Conservation (phyloP, 106 monocot species). For the Dendrobium officinale region DNA sequence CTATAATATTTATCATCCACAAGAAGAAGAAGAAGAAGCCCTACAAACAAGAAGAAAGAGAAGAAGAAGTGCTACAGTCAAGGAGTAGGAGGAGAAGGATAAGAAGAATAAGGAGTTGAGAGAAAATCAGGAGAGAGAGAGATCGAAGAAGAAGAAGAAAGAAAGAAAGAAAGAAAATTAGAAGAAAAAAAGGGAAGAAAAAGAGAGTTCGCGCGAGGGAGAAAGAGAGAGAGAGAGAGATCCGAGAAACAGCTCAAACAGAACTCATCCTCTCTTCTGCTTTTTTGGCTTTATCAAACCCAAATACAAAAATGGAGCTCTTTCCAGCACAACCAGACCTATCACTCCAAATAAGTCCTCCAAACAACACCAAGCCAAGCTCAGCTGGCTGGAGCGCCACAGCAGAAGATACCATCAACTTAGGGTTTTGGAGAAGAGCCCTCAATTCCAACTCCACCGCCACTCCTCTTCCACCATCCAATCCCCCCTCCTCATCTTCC, state of each 20-base stretch:
- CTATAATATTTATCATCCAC: not conserved
- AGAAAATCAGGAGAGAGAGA: not conserved
- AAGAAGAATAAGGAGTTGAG: not conserved
- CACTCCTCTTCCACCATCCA: not conserved
- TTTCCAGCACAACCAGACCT: slow-evolving; percentile 18
- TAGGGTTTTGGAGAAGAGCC: slow-evolving; percentile 49
- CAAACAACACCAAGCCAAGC: slow-evolving; percentile 19
- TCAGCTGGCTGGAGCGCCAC: slow-evolving; percentile 14
- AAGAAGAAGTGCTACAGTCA: not conserved
- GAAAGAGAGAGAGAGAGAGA: no score
- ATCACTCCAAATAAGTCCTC: slow-evolving; percentile 45
- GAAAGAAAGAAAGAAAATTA: not conserved
- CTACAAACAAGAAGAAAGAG: no score
- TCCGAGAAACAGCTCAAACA: no score
- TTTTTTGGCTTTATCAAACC: not conserved
- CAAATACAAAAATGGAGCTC: slow-evolving; percentile 5
- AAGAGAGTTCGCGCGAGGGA: no score
- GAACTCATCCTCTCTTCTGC: not conserved
- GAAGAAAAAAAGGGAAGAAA: not conserved
- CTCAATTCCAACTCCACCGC: slow-evolving; percentile 15
- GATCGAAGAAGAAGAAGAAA: not conserved
- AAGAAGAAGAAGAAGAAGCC: not conserved
- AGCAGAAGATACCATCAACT: slow-evolving; percentile 12
- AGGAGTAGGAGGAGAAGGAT: not conserved
- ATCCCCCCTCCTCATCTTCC: not conserved